Base-by-base conservation (phyloP, 768 basidiomycete species). In the Agrocybe praecox region DNA sequence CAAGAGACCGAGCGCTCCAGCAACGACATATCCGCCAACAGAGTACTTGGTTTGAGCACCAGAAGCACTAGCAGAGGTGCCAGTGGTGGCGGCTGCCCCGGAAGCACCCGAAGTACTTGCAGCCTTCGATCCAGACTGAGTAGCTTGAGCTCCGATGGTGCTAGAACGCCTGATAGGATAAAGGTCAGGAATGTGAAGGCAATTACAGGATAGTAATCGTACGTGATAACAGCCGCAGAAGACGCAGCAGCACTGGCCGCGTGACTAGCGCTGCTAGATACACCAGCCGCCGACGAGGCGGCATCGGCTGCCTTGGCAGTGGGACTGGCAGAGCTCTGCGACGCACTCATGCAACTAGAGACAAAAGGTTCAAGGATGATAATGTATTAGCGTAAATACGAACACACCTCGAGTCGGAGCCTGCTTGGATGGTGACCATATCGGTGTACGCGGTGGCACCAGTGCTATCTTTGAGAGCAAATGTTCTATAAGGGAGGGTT, bases 381-480 rank as follows among this genome's bases (percentile, higher is more conserved):
- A 45, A 18, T 18, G 17, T 0, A 45, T 29, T 6, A 6, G n/a
- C n/a, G 9, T 50, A 15, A 33, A 21, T 14, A 26, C 19, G 21
- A 18, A 4, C 71, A 12, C 61, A 80, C 80, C 70, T 73, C 8
- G 62, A 58, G 56, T 76, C 72, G 11, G 64, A 46, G 24, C 81
- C 72, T 5, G 66, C 2, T 52, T 69, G 59, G 47, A 90, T 67
- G 0, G 73, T 81, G 29, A 84, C 72, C 2, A 74, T 71, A 49
- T 83, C 82, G 14, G 82, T 81, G 71, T 77, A 91, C 7, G 76
- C 82, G 9, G 62, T 67, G 1, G 66, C 15, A 15, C 89, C 89
- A 14, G 82, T 81, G 64, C 69, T 71, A 59, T 90, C 89, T 72
- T 84, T 87, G 60, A 88, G 56, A 12, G 65, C 65, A 32, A 82